Base-by-base conservation (phyloP, 371 early-diverging fungal genomes). In the Amoeboradix gromovi region DNA sequence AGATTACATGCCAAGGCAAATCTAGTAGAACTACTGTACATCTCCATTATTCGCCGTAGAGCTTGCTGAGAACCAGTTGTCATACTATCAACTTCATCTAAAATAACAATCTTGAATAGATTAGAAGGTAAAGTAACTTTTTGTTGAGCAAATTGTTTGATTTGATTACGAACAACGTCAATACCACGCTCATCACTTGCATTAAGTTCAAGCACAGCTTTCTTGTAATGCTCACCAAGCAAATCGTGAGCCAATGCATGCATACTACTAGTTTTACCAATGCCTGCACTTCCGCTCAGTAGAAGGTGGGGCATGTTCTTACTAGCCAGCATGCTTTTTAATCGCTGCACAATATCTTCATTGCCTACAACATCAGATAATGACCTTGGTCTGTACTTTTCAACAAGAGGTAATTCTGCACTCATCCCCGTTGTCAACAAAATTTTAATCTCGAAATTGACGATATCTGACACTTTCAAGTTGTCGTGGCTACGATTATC, bases 171-270 rank as follows among this genome's bases (percentile, higher is more conserved):
- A 1, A 99, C 95, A 1, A 94, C 92, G 66, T 97, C 98, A 70
- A 99, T 94, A 66, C 98, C 98, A 74, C 96, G 81, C 71, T 99
- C 99, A 75, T 99, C 99, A 0, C 94, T 93, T 16, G 99, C 99
- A 76, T 99, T 99, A 69, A 98, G 77, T 77, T 99, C 95, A 67
- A 94, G 75, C 1, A 92, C 87, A 2, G 86, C 88, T 68, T 95
- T 92, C 75, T 91, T 91, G 12, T 83, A 86, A 1, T 83, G 78
- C n/a, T 81, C 72, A 0, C 90, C 90, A 1, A 94, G 81, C 68
- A 92, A 78, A 72, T 86, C 88, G 72, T 83, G 83, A 17, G 92
- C 95, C 66, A 99, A 79, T 70, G 94, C 92, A 30, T 89, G 77
- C 66, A 96, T 89, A 74, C 88, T 87, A 0, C 98, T 98, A 0